Percentiles rank a stretch among this genome's conserved stretches.
These are phyloP conservation scores for Aspergillus cejpii DNA, from an alignment of 2,329 filamentous ascomycete species.

Conservation along the genomic window DNA sequence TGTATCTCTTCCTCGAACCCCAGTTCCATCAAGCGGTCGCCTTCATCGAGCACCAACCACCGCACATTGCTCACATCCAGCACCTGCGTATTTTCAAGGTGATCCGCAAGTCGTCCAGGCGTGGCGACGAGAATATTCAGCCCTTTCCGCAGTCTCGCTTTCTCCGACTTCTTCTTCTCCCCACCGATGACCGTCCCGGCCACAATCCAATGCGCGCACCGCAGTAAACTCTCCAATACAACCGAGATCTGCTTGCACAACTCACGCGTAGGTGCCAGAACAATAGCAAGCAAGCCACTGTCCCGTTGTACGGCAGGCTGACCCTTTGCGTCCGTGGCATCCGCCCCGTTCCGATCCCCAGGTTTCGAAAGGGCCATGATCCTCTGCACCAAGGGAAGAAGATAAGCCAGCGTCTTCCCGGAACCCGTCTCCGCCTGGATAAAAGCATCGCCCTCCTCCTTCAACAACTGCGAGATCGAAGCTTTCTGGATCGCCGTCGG, in stretches of 20 bases:
- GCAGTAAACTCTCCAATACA: constrained; percentile 75
- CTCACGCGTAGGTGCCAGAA: constrained; percentile 91
- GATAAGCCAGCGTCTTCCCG: constrained; percentile 93
- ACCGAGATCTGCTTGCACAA: constrained; percentile 87
- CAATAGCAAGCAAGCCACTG: constrained; percentile 84
- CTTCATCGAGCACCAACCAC: constrained; percentile 93
- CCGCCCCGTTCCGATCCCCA: constrained; percentile 9
- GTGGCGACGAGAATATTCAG: constrained; percentile 95
- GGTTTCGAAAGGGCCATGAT: constrained; percentile 64
- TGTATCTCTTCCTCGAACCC: constrained; percentile 93
- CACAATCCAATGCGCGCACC: constrained; percentile 91
- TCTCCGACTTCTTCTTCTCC: constrained; percentile 74
- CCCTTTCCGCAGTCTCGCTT: constrained; percentile 86
- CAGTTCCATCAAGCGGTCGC: constrained; percentile 95
- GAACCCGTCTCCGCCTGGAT: constrained; percentile 96
- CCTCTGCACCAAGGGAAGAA: constrained; percentile 83
- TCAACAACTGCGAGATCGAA: constrained; percentile 71
- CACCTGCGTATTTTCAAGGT: constrained; percentile 84
- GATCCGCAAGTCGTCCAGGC: constrained; percentile 82
- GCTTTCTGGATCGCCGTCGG: constrained; percentile 94
- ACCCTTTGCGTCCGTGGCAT: constrained; percentile 33
- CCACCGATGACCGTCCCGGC: constrained; percentile 74
- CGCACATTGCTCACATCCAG: constrained; percentile 81
- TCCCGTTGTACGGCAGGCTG: constrained; percentile 63
- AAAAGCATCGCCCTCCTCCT: constrained; percentile 81